phyloP scores from a whole-genome alignment of 2,329 filamentous ascomycete species.

The Aspergillus ustus region DNA sequence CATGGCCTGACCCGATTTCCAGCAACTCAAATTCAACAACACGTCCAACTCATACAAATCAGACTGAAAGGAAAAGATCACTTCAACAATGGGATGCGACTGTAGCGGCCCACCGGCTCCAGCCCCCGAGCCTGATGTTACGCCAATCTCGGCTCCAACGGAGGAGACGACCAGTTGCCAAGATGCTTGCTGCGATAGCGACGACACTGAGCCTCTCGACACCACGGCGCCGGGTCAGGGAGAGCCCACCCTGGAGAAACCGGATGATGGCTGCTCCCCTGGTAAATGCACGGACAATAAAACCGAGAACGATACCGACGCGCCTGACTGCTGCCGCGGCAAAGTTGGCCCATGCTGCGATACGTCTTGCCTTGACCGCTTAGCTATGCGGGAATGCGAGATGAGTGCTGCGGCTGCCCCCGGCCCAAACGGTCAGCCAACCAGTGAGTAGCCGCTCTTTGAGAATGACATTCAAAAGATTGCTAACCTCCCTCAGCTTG shows the following conservation, averaged over 20 bases:
- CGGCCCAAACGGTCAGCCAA: no score
- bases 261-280: not conserved
- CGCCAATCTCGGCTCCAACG: not conserved
- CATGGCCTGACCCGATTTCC: not conserved
- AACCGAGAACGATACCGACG: not conserved
- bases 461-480: not conserved
- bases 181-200: not conserved
- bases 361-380: conserved; percentile 1
- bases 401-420: not conserved
- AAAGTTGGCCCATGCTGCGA: conserved; percentile 1
- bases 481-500: not conserved
- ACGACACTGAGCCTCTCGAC: conserved; percentile 2
- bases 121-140: not conserved
- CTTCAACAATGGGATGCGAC: not conserved
- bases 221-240: not conserved
- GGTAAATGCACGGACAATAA: not conserved
- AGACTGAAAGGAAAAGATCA: not conserved
- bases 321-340: not conserved
- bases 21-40: not conserved
- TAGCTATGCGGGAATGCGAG: not conserved
- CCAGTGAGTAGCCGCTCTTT: no score
- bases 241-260: not conserved
- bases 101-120: not conserved
- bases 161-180: not conserved
- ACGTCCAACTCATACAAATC: not conserved